Conservation (phyloP, 2,329 filamentous ascomycete species). For the Aspergillus fischeri region DNA sequence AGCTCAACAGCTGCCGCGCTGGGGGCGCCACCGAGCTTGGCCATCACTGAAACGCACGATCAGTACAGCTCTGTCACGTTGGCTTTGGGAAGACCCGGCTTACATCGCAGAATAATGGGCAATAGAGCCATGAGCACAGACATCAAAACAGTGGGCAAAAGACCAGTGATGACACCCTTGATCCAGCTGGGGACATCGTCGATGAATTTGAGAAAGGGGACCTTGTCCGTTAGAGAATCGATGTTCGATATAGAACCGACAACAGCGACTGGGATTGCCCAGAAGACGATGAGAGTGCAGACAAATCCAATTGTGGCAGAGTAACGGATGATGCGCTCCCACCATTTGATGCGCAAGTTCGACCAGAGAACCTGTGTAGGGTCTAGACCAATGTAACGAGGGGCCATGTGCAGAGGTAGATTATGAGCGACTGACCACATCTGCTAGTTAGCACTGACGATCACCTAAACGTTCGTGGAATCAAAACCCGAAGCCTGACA, state of each 20-base stretch:
- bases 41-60: slow-evolving; percentile 54
- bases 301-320: slow-evolving; percentile 69
- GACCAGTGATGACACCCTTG: slow-evolving; percentile 76
- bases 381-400: slow-evolving; percentile 76
- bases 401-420: slow-evolving; percentile 79
- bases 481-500: neutral
- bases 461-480: neutral
- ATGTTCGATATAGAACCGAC: slow-evolving; percentile 88
- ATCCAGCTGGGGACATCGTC: slow-evolving; percentile 65
- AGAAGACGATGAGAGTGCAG: slow-evolving; percentile 77
- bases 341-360: slow-evolving; percentile 79
- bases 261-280: slow-evolving; percentile 70
- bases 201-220: slow-evolving; percentile 72
- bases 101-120: slow-evolving; percentile 73
- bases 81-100: slow-evolving; percentile 26
- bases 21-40: slow-evolving; percentile 74
- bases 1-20: slow-evolving; percentile 77
- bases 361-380: slow-evolving; percentile 83
- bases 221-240: slow-evolving; percentile 57
- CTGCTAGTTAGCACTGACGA: slow-evolving; percentile 2
- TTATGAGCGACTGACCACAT: slow-evolving; percentile 65
- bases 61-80: neutral
- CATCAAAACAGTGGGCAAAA: slow-evolving; percentile 74
- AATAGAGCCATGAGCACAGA: slow-evolving; percentile 82
- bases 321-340: slow-evolving; percentile 72